Conservation (phyloP, 2,329 filamentous ascomycete species). For the Ceratocystis eucalypticola region DNA sequence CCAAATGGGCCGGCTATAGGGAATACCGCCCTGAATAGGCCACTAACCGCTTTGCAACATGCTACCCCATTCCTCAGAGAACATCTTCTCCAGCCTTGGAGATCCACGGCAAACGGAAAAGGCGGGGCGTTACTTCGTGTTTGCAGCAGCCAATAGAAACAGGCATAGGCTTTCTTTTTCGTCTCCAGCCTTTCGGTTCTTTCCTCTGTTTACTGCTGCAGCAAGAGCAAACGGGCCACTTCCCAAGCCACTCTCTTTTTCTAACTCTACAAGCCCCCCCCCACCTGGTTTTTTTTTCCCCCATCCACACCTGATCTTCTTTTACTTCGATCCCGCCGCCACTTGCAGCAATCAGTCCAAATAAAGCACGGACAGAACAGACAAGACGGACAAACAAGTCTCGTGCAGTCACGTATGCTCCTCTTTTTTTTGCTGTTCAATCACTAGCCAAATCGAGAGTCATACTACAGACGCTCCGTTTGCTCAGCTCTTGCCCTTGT, state of each 20-base stretch:
- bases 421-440: neutral
- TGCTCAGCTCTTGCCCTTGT: neutral
- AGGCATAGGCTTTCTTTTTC: neutral
- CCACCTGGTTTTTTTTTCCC: neutral
- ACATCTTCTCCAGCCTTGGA: neutral
- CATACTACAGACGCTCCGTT: conserved; percentile 3
- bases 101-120: neutral
- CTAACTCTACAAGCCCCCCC: no score
- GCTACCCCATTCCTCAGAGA: neutral
- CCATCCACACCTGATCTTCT: neutral
- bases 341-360: conserved; percentile 1
- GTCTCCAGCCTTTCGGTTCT: neutral
- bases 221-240: neutral
- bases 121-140: neutral
- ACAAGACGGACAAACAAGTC: conserved; percentile 1
- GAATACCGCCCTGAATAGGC: neutral
- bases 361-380: neutral
- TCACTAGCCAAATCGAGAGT: neutral
- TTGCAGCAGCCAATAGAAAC: neutral
- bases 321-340: neutral
- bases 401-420: neutral
- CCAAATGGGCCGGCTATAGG: neutral
- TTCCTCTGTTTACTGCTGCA: neutral
- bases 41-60: no score
- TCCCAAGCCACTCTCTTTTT: conserved; percentile 5